Conservation (phyloP, 2,329 filamentous ascomycete species). For the Verticillium klebahnii region DNA sequence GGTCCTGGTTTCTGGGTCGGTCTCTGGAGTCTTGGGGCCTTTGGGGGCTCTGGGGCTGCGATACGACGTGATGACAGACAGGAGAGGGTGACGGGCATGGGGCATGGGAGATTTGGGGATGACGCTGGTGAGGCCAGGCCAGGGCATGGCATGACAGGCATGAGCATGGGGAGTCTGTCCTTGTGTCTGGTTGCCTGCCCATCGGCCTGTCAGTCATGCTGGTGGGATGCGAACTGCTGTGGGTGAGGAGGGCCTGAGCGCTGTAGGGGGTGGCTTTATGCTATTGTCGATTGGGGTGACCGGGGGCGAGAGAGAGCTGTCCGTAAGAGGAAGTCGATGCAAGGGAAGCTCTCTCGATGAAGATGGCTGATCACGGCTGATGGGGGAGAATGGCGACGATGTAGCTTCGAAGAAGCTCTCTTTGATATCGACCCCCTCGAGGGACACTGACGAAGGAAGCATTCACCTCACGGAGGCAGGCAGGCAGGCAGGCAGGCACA, state of each 20-base stretch:
- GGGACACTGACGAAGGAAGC: too few relatives aligned
- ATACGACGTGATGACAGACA: not conserved
- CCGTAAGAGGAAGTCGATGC: not conserved
- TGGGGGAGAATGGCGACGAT: too few relatives aligned
- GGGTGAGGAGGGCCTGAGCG: not conserved
- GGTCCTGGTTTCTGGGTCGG: not conserved
- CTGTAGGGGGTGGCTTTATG: not conserved
- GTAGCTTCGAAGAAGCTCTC: too few relatives aligned
- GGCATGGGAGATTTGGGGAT: not conserved
- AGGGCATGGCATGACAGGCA: not conserved
- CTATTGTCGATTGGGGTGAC: not conserved
- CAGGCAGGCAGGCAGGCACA: too few relatives aligned
- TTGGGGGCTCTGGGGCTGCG: not conserved
- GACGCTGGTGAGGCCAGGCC: too few relatives aligned
- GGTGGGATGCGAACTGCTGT: not conserved
- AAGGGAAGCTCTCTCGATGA: too few relatives aligned
- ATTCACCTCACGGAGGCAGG: too few relatives aligned
- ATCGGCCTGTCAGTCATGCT: not conserved
- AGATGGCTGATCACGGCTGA: too few relatives aligned
- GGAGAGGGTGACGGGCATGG: not conserved
- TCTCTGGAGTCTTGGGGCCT: too few relatives aligned
- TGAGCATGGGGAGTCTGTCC: not conserved
- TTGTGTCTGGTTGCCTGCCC: too few relatives aligned
- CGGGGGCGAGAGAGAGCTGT: not conserved
- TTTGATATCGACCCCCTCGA: too few relatives aligned